Evolutionary conservation across 2,329 filamentous ascomycete species (phyloP).

Genomic region (Claviceps fusiformis): DNA sequence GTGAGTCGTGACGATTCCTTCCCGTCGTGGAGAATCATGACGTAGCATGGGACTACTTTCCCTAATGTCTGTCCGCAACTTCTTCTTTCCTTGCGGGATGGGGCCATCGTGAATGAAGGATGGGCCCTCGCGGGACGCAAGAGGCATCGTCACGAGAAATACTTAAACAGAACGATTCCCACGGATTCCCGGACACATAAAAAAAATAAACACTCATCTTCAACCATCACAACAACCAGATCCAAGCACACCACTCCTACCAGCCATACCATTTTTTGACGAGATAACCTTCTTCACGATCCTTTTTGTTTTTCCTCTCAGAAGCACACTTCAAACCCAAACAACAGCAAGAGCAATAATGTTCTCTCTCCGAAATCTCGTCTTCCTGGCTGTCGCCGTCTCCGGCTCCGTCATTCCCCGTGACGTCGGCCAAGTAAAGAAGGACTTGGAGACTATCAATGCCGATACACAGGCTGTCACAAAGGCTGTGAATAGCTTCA

Average conservation of each 20-base stretch:
- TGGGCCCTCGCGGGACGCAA: neutral
- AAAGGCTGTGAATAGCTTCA: neutral
- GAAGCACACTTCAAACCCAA: neutral
- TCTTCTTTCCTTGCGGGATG: neutral
- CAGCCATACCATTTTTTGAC: neutral
- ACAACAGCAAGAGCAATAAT: neutral
- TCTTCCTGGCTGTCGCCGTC: conserved; percentile 3
- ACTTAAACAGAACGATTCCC: neutral
- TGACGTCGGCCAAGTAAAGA: neutral
- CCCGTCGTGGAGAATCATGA: neutral
- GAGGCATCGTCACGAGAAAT: neutral
- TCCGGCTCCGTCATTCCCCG: conserved; percentile 1
- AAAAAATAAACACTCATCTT: neutral
- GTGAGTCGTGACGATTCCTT: neutral
- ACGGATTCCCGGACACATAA: neutral
- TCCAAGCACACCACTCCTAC: neutral
- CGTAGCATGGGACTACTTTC: neutral
- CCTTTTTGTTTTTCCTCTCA: neutral
- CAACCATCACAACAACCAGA: neutral
- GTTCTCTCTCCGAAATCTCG: conserved; percentile 2
- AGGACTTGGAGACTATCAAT: neutral
- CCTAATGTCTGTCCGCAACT: neutral
- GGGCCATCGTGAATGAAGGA: neutral
- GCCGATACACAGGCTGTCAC: neutral
- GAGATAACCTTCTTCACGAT: neutral